These are phyloP conservation scores for Vitis hybrid DNA, from an alignment of 177 flowering plant genomes.

Conservation along the genomic window DNA sequence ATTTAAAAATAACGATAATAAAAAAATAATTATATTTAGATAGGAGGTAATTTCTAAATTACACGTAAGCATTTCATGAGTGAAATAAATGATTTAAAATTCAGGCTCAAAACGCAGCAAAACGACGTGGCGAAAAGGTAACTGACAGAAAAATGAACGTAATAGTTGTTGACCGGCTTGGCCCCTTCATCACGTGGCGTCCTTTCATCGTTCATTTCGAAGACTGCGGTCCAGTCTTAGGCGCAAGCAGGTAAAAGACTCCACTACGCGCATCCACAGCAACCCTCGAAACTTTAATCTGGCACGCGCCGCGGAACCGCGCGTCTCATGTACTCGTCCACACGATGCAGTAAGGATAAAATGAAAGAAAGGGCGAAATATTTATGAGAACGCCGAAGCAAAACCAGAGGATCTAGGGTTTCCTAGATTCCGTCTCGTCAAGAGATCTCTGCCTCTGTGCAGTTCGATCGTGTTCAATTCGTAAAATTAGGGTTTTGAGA, in stretches of 20 bases:
- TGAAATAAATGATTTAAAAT: too few relatives aligned
- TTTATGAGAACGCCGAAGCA: constrained; percentile 12
- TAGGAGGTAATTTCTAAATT: too few relatives aligned
- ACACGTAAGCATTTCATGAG: too few relatives aligned
- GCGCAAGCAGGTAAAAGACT: background rate
- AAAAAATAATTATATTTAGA: too few relatives aligned
- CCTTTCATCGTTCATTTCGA: constrained; percentile 2
- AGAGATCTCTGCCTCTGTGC: constrained; percentile 3
- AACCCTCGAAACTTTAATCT: background rate
- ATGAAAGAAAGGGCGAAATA: background rate
- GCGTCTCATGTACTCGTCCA: background rate
- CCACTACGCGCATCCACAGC: background rate
- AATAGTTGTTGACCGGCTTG: background rate
- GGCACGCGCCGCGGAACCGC: background rate
- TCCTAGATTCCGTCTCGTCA: constrained; percentile 15
- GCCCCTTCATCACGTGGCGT: background rate
- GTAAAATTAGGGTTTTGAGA: constrained; percentile 10
- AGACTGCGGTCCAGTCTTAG: background rate
- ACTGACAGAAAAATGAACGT: background rate
- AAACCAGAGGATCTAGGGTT: constrained; percentile 46
- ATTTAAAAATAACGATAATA: too few relatives aligned
- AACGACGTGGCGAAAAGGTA: background rate
- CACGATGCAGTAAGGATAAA: background rate
- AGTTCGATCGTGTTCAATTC: background rate
- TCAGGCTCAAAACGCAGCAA: too few relatives aligned